Conservation (phyloP, 345 rosid genomes). For the Citrus hindsii region DNA sequence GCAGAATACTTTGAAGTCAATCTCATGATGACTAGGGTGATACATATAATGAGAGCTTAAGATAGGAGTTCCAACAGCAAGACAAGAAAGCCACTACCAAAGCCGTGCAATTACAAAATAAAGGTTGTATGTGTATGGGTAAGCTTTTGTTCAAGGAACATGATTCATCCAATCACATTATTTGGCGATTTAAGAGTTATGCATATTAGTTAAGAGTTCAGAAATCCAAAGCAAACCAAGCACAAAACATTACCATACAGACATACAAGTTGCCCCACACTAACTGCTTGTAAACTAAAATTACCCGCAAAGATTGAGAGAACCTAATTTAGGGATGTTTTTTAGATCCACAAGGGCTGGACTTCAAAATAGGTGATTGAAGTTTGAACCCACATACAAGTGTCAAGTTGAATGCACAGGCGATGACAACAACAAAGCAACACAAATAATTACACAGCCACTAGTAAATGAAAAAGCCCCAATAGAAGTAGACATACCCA, state of each 20-base stretch:
- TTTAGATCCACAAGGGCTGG: not conserved
- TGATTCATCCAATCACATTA: not conserved
- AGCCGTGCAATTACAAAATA: not conserved
- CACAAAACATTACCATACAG: not conserved
- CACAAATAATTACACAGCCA: not conserved
- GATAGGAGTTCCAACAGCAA: not conserved
- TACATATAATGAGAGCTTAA: not conserved
- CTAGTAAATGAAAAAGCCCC: not conserved
- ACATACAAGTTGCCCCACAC: not conserved
- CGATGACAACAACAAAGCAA: not conserved
- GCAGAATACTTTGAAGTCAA: not conserved
- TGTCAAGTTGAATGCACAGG: not conserved
- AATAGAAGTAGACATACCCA: slow-evolving; percentile 35
- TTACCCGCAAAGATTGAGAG: not conserved
- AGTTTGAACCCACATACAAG: not conserved
- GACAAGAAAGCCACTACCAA: too few species aligned
- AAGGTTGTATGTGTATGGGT: not conserved
- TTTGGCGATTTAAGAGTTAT: not conserved
- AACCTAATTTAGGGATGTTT: not conserved
- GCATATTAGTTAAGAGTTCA: not conserved
- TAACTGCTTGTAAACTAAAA: not conserved
- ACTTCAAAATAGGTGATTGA: not conserved
- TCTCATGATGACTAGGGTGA: not conserved
- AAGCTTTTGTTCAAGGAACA: not conserved
- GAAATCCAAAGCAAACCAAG: not conserved